These are phyloP conservation scores for Phytophthora ramorum DNA, from an alignment of 352 stramenopile genomes.

Conservation along the genomic window DNA sequence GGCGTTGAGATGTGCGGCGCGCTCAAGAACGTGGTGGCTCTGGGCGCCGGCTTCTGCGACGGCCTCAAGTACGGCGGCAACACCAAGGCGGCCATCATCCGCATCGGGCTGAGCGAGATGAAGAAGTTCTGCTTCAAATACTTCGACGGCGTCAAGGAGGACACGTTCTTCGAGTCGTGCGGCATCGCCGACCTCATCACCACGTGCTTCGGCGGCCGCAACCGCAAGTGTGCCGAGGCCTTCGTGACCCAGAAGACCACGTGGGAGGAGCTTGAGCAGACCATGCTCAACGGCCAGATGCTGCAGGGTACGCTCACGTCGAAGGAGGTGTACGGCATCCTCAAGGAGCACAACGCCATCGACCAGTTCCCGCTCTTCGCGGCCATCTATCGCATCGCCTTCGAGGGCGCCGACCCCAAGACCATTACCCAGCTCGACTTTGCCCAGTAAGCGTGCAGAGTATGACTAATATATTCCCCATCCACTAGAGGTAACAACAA, in stretches of 20 bases:
- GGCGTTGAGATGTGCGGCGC: slow-evolving; percentile 97
- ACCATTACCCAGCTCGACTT: slow-evolving; percentile 76
- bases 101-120: slow-evolving; percentile 96
- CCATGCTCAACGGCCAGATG: slow-evolving; percentile 97
- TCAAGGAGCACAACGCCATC: slow-evolving; percentile 84
- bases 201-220: slow-evolving; percentile 97
- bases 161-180: slow-evolving; percentile 97
- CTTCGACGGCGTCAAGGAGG: slow-evolving; percentile 93
- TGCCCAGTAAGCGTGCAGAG: slow-evolving; percentile 14
- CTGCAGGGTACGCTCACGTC: slow-evolving; percentile 96
- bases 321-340: slow-evolving; percentile 94
- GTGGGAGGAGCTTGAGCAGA: slow-evolving; percentile 94
- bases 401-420: slow-evolving; percentile 83
- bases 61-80: slow-evolving; percentile 95
- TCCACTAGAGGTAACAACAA: slow-evolving; percentile 12
- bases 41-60: slow-evolving; percentile 98
- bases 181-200: slow-evolving; percentile 98
- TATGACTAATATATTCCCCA: slow-evolving; percentile 33
- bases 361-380: slow-evolving; percentile 93
- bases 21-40: slow-evolving; percentile 97
- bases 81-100: slow-evolving; percentile 97
- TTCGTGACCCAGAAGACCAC: slow-evolving; percentile 87
- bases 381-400: slow-evolving; percentile 95
- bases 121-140: slow-evolving; percentile 94
- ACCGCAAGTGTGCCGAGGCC: slow-evolving; percentile 96